Evolutionary conservation across 345 rosid species (phyloP), one percentile per base, ranked within the genome.

Genomic region (Geranium rotundifolium): DNA sequence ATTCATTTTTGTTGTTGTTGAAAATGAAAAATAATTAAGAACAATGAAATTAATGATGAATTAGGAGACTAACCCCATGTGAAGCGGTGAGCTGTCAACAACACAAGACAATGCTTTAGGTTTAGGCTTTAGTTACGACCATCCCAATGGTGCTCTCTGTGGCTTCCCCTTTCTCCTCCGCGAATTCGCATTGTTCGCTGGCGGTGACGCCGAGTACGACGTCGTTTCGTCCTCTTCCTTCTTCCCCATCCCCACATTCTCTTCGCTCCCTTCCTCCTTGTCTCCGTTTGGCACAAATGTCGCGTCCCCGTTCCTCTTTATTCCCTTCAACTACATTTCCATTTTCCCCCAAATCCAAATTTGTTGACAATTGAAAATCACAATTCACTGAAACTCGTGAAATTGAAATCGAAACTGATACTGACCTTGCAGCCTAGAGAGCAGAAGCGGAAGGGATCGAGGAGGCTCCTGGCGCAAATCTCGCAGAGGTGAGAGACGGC

Each of bases 101-200:
- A 23, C 1, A 23, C 27, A 23, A 23, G 27, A 37, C 46, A 37
- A 37, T 37, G 46, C 46, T 37, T 37, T 10, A 37, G 12, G 12
- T 37, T 37, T 6, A 3, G 46, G 46, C 2, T 37, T 37, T 37
- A 37, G 46, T 37, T 37, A 46, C 15, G 15, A 46, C 52, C 14
- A 68, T 59, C 69, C 70, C 16, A 75, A 79, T 23, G 82, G 77
- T 17, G 82, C 82, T 62, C 82, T 71, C 17, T 68, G 79, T 15
- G 82, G 82, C 46, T 75, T 68, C 65, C 82, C 82, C 64, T 79
- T 75, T 62, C 82, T 73, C 65, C 79, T 67, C 70, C 77, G 73
- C 16, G 81, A 74, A 69, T 62, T 73, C 27, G 73, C 58, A 23
- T 23, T 23, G 46, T 50, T 71, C 52, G 16, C 15, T 31, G 69